Base-by-base conservation (phyloP, 768 basidiomycete species). In the Amanita fuliginea region DNA sequence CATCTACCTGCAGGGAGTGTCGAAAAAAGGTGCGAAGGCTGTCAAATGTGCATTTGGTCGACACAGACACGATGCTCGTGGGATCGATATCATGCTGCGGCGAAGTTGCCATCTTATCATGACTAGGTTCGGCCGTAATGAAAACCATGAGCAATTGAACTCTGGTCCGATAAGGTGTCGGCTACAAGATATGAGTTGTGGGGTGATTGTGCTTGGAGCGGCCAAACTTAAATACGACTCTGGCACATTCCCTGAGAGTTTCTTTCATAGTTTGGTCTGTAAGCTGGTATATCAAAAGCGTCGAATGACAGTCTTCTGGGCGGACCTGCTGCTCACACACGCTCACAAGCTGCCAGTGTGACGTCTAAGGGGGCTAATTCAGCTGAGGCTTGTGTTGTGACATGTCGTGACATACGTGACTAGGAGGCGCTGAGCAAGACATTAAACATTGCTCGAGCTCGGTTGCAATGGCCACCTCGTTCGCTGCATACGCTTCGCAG, bases 401-500 rank as follows among this genome's bases (percentile, higher is more conserved):
- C 14, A 22, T 19, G 22, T 18, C 11, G 47, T 48, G 39, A 48
- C 47, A 0, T 1, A 5, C 11, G 47, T 48, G 22, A 37, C 19
- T 21, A 14, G 6, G 37, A 40, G 18, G 22, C 5, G 7, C 41
- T n/a, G n/a, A 43, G 41, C 40, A 22, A 50, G 41, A 50, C 41
- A 50, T 43, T 42, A 5, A 24, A 5, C 22, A 24, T n/a, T n/a
- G 26, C 10, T 51, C 56, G 56, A 51, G 52, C 46, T 34, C 57
- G 56, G 53, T 57, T 57, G 55, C 54, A 50, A 71, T 72, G 71
- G 75, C 81, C 43, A 75, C 83, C 56, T 84, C 86, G 33, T 89
- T 89, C 65, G 82, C 84, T 56, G 78, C 79, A 45, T 88, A 85
- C 69, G 86, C 86, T 44, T 88, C 86, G 39, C 85, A 87, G 57